Base-by-base conservation (phyloP, 306 rosid species). In the Castanospermum australe region DNA sequence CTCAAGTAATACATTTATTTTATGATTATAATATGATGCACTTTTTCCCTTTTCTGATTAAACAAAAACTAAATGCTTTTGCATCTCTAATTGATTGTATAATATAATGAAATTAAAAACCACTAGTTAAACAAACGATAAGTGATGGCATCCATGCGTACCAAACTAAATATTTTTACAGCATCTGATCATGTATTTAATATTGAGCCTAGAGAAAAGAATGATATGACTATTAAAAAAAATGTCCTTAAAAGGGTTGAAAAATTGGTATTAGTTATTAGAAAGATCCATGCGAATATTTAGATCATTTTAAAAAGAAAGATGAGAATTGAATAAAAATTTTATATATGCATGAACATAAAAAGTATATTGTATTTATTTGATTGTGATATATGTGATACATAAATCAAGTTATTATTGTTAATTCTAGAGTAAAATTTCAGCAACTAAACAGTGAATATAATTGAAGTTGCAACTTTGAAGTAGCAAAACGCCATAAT, bases 31-130 rank as follows among this genome's bases (percentile, higher is more conserved):
- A 56, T 45, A 71, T 55, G 5, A 54, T 75, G 82, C 61, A 64
- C 84, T 64, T 82, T 82, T 86, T 22, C 69, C 67, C 82, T 75
- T 75, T 78, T 82, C 79, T 48, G 8, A 74, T 63, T 74, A 69
- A 69, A 67, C 63, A 8, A 71, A 60, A 67, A 7, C 73, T 38
- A 42, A 44, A 42, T 35, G 22, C 77, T 77, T 50, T 71, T 71
- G 47, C 32, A 17, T 71, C 62, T 77, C 47, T 62, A 41, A n/a
- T 73, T 73, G 10, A 59, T 67, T 48, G 57, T 36, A 73, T 5
- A 6, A 10, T 36, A 83, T 67, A 8, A 65, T 55, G 41, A 59
- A n/a, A n/a, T n/a, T n/a, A n/a, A n/a, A 62, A 21, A 22, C 74
- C 74, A 66, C 74, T 44, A 13, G 30, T 20, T 25, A 61, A 35